Evolutionary conservation across 1,284 basidiomycete species (phyloP), one percentile per base, ranked within the genome.

Genomic region (Porodaedalea pini): DNA sequence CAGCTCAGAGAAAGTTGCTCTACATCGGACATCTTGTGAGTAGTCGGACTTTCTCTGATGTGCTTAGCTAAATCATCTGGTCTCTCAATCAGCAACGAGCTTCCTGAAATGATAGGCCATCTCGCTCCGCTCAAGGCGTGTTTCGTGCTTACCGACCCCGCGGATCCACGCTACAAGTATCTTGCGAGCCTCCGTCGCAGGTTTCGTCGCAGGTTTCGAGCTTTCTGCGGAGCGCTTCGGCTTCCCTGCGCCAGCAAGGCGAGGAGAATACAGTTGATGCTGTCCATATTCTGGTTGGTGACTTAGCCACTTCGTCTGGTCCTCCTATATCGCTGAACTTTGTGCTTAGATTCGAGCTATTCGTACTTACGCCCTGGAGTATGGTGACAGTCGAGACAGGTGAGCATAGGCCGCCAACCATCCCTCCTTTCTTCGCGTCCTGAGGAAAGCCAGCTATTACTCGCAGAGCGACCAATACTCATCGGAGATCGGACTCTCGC

Each of bases 261-360:
- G 88, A 87, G 64, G 91, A 93, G 70, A 94, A 92, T 65, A 94
- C 91, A 13, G 87, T 96, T 29, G 94, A 96, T 70, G 85, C 89
- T 8, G 89, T 94, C 40, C 77, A 83, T 61, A 79, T 81, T 64
- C 73, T 89, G 58, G 85, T 88, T 61, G 59, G 78, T 73, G 25
- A 6, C 36, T 43, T n/a, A 23, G 32, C 32, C 32, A 6, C n/a
- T 44, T 49, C 29, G 50, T 21, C 19, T 32, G 59, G 36, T 13
- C 31, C 36, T 27, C 36, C 32, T 52, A 29, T 37, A 34, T 17
- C 11, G 0, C 13, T 41, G 15, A 39, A 40, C 44, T 41, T 44
- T 31, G 48, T 27, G 2, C 51, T 10, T 60, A 88, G 85, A 76
- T 88, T 45, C 75, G 78, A 48, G 81, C 82, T 7, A 80, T 88